Base-by-base conservation (phyloP, 1,284 basidiomycete genomes). In the Schizophyllum commune region DNA sequence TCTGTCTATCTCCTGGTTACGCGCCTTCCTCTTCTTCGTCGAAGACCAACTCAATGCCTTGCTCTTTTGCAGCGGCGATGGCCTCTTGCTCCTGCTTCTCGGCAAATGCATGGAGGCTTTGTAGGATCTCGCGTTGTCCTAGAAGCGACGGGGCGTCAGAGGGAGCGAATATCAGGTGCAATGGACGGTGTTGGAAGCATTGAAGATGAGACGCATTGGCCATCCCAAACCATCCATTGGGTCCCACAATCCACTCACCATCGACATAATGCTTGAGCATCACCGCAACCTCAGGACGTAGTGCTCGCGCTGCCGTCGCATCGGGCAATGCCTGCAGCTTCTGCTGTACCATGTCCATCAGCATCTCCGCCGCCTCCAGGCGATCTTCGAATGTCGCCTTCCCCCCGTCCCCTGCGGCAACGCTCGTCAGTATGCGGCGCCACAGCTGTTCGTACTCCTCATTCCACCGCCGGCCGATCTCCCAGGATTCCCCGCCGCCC, bases 271-370 rank as follows among this genome's bases (percentile, higher is more conserved):
- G 74, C 21, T 73, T 71, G 39, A 85, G 71, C 85, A 89, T 88
- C 57, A 63, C 55, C 20, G 69, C 73, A 4, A 88, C 82, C 32
- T 84, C 79, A 9, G 77, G 74, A 39, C 87, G 78, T 58, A 83
- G 66, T 6, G 60, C 52, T 2, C 39, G 19, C 52, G 32, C 17
- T 13, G 8, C 32, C 17, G 59, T 22, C 3, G 61, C 62, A 52
- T 65, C 63, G 4, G 83, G 83, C 21, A 92, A 74, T 19, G 79
- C 81, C 11, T 78, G 77, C 52, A 87, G 68, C 64, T 89, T 74
- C 20, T 74, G 71, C 62, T 82, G 75, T 7, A 85, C 74, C 88
- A 93, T 92, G 33, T 84, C 81, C 9, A 75, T 76, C 62, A 94
- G 69, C 68, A 81, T 76, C 9, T 80, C 83, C 22, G 89, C 84